Conservation (phyloP, 176 grass and related monocot species). For the Rhynchospora breviuscula region DNA sequence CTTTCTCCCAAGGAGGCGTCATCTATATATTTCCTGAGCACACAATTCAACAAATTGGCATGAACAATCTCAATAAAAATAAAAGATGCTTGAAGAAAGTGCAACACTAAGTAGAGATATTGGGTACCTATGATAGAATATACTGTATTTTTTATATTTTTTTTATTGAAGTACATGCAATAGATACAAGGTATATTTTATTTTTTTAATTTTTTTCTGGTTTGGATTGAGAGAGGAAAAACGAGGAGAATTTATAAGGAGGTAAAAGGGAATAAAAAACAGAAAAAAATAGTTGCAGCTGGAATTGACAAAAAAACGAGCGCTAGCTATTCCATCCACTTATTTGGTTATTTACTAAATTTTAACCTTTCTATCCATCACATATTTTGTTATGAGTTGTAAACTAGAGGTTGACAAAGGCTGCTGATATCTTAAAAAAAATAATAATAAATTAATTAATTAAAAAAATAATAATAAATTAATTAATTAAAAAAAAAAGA, state of each 20-base stretch:
- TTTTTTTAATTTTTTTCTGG: background rate
- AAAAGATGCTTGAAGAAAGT: slow-evolving; percentile 11
- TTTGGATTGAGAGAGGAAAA: background rate
- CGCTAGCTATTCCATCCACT: no score
- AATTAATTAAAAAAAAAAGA: no score
- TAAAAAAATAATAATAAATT: no score
- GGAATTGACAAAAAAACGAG: background rate
- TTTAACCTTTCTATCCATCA: background rate
- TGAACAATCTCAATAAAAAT: slow-evolving; percentile 9
- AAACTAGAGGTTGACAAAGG: background rate
- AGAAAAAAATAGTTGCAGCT: no score
- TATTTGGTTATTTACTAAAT: background rate
- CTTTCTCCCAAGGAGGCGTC: slow-evolving; percentile 21
- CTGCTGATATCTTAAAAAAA: no score
- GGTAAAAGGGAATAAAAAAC: no score
- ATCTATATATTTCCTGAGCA: slow-evolving; percentile 19
- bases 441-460: no score
- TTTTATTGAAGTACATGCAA: background rate
- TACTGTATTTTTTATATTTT: background rate
- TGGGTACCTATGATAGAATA: background rate
- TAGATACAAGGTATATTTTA: background rate
- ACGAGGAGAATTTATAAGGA: background rate
- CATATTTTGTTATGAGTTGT: background rate
- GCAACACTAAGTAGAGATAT: background rate
- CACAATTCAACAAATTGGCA: slow-evolving; percentile 7